Percentiles rank a stretch among this genome's conserved stretches.
Conservation (phyloP, 257 asterid genomes). For the Ilex aquifolium region DNA sequence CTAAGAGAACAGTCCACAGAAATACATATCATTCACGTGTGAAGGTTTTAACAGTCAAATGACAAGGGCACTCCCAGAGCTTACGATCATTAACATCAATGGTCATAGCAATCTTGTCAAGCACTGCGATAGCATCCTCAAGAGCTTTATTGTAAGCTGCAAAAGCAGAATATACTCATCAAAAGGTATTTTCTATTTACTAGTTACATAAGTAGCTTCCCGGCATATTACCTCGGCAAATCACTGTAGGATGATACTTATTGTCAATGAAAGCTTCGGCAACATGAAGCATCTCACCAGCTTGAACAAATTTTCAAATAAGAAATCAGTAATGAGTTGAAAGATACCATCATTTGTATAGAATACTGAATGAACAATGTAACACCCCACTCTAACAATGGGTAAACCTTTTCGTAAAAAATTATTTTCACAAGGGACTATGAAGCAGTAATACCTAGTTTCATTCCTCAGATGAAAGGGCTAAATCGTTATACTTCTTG, state of each 20-base stretch:
- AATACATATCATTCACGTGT: too few relatives aligned
- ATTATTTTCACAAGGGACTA: too few relatives aligned
- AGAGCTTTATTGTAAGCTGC: conserved; percentile 86
- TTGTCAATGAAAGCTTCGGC: conserved; percentile 97
- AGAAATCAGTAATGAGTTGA: too few relatives aligned
- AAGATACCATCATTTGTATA: too few relatives aligned
- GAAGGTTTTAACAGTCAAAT: not conserved
- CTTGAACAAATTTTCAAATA: conserved; percentile 22
- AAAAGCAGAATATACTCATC: conserved; percentile 15
- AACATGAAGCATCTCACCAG: conserved; percentile 99
- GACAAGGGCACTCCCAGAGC: conserved; percentile 21
- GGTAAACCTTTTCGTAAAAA: too few relatives aligned
- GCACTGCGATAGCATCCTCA: conserved; percentile 83
- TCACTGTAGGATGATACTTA: conserved; percentile 84
- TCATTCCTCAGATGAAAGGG: too few relatives aligned
- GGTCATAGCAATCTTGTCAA: conserved; percentile 83
- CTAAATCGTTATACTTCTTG: too few relatives aligned
- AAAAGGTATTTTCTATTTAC: not conserved
- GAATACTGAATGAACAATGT: too few relatives aligned
- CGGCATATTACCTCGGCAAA: conserved; percentile 71
- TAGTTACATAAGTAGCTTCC: not conserved
- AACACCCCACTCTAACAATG: too few relatives aligned
- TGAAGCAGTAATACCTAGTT: too few relatives aligned
- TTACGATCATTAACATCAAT: conserved; percentile 85
- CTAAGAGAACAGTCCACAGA: too few relatives aligned